Evolutionary conservation across 1,284 basidiomycete species (phyloP).

Genomic region (Cryptococcus sp.): DNA sequence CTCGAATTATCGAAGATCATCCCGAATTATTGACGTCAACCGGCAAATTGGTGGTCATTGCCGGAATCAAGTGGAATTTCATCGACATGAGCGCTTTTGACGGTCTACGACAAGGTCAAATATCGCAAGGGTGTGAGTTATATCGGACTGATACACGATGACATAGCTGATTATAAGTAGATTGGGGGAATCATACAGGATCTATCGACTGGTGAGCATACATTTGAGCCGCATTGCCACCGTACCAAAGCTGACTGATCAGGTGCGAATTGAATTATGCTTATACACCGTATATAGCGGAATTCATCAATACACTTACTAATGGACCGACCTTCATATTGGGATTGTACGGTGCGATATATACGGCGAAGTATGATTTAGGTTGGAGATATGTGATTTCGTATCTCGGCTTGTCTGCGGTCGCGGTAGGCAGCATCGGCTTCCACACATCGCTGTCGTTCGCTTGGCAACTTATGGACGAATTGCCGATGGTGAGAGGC

Average conservation of each 20-base stretch:
- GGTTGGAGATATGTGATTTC: slow-evolving; percentile 30
- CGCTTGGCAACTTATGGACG: slow-evolving; percentile 49
- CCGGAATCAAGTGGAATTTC: not conserved
- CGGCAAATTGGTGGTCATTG: no score
- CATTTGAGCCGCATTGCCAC: not conserved
- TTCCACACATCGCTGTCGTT: slow-evolving; percentile 45
- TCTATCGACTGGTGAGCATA: slow-evolving; percentile 35
- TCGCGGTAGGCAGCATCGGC: slow-evolving; percentile 44
- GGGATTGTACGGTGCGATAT: slow-evolving; percentile 44
- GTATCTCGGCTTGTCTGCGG: slow-evolving; percentile 40
- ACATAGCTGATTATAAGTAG: slow-evolving; percentile 11
- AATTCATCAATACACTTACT: slow-evolving; percentile 48
- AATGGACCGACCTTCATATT: slow-evolving; percentile 49
- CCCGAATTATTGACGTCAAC: no score
- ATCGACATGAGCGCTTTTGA: slow-evolving; percentile 41
- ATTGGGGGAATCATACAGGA: slow-evolving; percentile 36
- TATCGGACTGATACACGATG: not conserved
- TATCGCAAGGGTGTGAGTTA: slow-evolving; percentile 34
- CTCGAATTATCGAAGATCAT: no score
- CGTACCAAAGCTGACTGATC: not conserved
- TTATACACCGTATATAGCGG: slow-evolving; percentile 45
- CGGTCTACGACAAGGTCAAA: slow-evolving; percentile 31
- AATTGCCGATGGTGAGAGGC: slow-evolving; percentile 45
- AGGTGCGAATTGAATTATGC: slow-evolving; percentile 48
- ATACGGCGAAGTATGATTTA: slow-evolving; percentile 18